Conservation (phyloP, 2,329 filamentous ascomycete species). For the Fusarium metavorans region DNA sequence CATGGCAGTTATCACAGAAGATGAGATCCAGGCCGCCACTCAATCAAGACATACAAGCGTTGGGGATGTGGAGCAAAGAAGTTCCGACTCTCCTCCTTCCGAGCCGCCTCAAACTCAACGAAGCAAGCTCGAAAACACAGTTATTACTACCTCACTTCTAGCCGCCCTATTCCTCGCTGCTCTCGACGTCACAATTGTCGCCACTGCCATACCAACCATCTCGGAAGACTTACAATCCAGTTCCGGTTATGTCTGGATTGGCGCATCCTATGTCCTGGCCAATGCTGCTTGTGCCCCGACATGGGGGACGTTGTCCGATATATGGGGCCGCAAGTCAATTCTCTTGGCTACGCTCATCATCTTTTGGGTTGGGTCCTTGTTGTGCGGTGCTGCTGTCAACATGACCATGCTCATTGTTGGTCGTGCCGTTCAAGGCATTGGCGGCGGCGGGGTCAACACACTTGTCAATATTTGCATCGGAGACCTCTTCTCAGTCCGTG, state of each 20-base stretch:
- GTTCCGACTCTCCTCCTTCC: not conserved
- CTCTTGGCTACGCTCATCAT: not conserved
- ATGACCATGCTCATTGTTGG: constrained; percentile 15
- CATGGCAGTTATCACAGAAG: not conserved
- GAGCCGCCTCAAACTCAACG: not conserved
- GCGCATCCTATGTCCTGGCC: constrained; percentile 11
- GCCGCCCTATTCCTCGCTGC: not conserved
- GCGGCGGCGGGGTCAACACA: not conserved
- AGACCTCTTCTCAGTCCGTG: constrained; percentile 45
- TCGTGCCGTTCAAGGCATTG: constrained; percentile 10
- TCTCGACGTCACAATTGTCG: not conserved
- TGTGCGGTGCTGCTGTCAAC: constrained; percentile 1
- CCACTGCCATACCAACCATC: constrained; percentile 13
- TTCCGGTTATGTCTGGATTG: constrained; percentile 18
- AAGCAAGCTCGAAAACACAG: not conserved
- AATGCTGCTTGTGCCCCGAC: constrained; percentile 1
- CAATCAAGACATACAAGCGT: not conserved
- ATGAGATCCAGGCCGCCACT: not conserved
- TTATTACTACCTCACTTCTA: not conserved
- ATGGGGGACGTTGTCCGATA: constrained; percentile 16
- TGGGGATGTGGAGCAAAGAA: not conserved
- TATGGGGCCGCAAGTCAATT: constrained; percentile 20
- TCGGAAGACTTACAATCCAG: constrained; percentile 1
- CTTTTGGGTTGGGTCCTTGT: not conserved
- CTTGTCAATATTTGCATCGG: constrained; percentile 14